Evolutionary conservation across 108 stramenopile species (phyloP).

Genomic region (Discostella stelligeroides): DNA sequence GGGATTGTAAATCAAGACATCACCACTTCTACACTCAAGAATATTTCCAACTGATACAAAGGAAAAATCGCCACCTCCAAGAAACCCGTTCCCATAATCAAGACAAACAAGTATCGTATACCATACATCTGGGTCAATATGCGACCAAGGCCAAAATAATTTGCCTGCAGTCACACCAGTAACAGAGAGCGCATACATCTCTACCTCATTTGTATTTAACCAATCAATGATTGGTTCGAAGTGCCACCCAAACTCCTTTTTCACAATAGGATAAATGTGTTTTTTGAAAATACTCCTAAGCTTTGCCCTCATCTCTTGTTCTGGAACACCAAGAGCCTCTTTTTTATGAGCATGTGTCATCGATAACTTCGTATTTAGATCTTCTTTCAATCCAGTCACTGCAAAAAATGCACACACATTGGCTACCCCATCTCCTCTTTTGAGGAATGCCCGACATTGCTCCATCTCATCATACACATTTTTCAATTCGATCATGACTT

Average conservation of each 20-base stretch:
- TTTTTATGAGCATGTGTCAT: neutral
- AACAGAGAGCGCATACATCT: neutral
- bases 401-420: slow-evolving; percentile 4
- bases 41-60: neutral
- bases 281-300: neutral
- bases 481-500: neutral
- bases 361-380: neutral
- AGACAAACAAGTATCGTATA: neutral
- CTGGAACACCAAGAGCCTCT: neutral
- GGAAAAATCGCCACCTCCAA: neutral
- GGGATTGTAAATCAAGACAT: neutral
- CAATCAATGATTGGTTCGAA: neutral
- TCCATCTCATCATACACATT: neutral
- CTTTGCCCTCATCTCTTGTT: neutral
- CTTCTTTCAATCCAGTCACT: neutral
- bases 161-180: neutral
- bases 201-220: neutral
- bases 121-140: neutral
- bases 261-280: neutral
- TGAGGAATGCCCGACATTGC: neutral
- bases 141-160: neutral
- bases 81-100: neutral
- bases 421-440: neutral
- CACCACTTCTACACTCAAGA: neutral
- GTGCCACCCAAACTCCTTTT: neutral